These are phyloP conservation scores for Linnemannia zychae DNA, from an alignment of 192 early-diverging fungal species.

Conservation along the genomic window DNA sequence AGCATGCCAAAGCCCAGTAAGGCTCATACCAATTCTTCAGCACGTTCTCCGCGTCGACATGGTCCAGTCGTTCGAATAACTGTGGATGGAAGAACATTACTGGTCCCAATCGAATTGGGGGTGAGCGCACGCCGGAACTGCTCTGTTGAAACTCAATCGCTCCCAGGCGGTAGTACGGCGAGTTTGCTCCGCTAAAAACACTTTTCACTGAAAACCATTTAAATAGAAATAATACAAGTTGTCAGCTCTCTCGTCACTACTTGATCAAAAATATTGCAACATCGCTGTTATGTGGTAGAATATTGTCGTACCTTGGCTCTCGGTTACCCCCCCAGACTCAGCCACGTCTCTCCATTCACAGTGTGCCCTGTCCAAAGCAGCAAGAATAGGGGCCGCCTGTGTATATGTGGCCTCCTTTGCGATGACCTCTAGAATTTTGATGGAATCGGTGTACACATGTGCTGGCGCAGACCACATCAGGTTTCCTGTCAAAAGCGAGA, in stretches of 20 bases:
- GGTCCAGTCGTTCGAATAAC: conserved; percentile 11
- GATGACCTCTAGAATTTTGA: conserved; percentile 37
- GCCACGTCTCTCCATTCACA: conserved; percentile 23
- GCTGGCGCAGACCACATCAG: conserved; percentile 41
- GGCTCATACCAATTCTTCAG: conserved; percentile 27
- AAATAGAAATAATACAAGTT: neutral
- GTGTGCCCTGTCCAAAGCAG: conserved; percentile 27
- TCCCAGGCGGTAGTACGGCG: conserved; percentile 34
- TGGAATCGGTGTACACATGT: conserved; percentile 21
- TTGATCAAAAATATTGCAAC: neutral
- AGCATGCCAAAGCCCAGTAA: conserved; percentile 30
- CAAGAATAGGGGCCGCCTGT: conserved; percentile 20
- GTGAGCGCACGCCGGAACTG: conserved; percentile 1
- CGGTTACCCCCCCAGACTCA: conserved; percentile 11
- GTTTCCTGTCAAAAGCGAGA: conserved; percentile 32
- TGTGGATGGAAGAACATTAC: conserved; percentile 36
- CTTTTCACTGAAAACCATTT: conserved; percentile 23
- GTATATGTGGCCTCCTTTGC: conserved; percentile 32
- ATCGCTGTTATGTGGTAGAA: neutral
- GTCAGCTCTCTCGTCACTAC: neutral
- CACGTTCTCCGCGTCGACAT: conserved; percentile 1
- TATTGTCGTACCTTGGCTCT: conserved; percentile 13
- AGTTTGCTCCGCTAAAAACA: conserved; percentile 37
- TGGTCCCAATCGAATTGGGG: conserved; percentile 44
- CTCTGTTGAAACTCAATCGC: conserved; percentile 24